These are phyloP conservation scores for Globisporangium spiculum DNA, from an alignment of 352 stramenopile species.

Conservation along the genomic window DNA sequence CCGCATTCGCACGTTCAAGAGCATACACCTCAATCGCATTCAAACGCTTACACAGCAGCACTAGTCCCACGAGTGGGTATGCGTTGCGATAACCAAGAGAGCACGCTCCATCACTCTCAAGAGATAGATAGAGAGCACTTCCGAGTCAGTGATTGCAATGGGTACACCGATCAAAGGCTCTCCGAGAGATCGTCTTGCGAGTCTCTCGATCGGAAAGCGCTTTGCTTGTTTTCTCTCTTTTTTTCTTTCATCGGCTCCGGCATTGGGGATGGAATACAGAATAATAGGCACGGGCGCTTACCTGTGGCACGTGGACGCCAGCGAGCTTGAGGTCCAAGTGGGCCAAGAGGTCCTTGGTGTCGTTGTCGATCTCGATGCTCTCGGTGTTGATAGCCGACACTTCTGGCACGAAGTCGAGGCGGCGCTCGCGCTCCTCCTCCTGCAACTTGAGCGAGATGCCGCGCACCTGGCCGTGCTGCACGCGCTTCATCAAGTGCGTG, in stretches of 20 bases:
- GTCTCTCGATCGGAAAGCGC: conserved; percentile 13
- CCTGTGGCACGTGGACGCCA: conserved; percentile 87
- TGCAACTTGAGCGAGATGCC: conserved; percentile 99
- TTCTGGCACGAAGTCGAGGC: conserved; percentile 99
- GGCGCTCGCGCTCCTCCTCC: conserved; percentile 99
- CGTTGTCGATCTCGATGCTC: conserved; percentile 97
- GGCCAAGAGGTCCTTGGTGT: conserved; percentile 98
- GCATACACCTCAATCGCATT: neutral
- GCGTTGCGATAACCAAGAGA: conserved; percentile 10
- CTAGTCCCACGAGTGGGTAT: neutral
- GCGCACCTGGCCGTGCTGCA: conserved; percentile 98
- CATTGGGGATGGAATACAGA: conserved; percentile 45
- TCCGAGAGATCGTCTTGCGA: conserved; percentile 12
- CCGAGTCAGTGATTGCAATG: conserved; percentile 37
- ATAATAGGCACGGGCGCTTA: conserved; percentile 34
- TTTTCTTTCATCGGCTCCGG: conserved; percentile 72
- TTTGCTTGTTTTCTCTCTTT: conserved; percentile 20
- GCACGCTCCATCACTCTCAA: neutral
- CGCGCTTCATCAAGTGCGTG: conserved; percentile 99
- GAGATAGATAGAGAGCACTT: neutral
- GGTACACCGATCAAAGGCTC: conserved; percentile 53
- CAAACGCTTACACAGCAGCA: conserved; percentile 4
- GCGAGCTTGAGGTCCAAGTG: conserved; percentile 93
- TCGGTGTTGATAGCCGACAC: conserved; percentile 93
- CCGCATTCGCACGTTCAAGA: neutral